Conservation (phyloP, 441 rosid species). For the Pelargonium myrrhifolium region DNA sequence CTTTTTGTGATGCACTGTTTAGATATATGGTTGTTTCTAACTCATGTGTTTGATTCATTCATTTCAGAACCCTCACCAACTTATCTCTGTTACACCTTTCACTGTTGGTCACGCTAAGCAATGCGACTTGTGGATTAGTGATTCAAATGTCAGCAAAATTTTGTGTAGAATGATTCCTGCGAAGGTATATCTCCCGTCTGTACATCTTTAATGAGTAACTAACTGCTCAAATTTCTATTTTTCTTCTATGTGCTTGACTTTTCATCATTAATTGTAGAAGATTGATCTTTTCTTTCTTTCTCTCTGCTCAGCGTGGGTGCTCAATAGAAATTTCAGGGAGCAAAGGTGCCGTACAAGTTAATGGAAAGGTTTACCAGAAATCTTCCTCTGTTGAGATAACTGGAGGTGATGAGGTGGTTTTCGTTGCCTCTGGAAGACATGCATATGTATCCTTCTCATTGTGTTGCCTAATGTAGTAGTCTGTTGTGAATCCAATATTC, state of each 20-base stretch:
- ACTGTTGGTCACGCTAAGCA: slow-evolving; percentile 70
- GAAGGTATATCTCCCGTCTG: slow-evolving; percentile 43
- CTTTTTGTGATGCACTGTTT: background rate
- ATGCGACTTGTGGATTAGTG: slow-evolving; percentile 71
- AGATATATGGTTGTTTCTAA: slow-evolving; percentile 15
- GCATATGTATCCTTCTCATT: slow-evolving; percentile 89
- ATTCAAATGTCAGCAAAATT: slow-evolving; percentile 40
- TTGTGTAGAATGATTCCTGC: slow-evolving; percentile 73
- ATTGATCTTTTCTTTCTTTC: slow-evolving; percentile 5
- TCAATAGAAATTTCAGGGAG: slow-evolving; percentile 68
- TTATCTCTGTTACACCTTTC: slow-evolving; percentile 49
- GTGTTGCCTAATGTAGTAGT: slow-evolving; percentile 6
- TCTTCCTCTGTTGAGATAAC: slow-evolving; percentile 38
- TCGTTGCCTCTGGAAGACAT: slow-evolving; percentile 60
- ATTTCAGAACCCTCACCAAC: slow-evolving; percentile 69
- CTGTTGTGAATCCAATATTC: slow-evolving; percentile 13
- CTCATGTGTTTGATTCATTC: slow-evolving; percentile 18
- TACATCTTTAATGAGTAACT: background rate
- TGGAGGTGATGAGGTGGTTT: slow-evolving; percentile 93
- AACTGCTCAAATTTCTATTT: background rate
- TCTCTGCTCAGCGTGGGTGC: slow-evolving; percentile 49
- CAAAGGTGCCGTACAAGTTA: slow-evolving; percentile 82
- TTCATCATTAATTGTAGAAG: background rate
- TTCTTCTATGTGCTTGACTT: background rate
- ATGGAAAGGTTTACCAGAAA: slow-evolving; percentile 56